Conservation (phyloP, 305 asterid genomes). For the Fraxinus paxiana region DNA sequence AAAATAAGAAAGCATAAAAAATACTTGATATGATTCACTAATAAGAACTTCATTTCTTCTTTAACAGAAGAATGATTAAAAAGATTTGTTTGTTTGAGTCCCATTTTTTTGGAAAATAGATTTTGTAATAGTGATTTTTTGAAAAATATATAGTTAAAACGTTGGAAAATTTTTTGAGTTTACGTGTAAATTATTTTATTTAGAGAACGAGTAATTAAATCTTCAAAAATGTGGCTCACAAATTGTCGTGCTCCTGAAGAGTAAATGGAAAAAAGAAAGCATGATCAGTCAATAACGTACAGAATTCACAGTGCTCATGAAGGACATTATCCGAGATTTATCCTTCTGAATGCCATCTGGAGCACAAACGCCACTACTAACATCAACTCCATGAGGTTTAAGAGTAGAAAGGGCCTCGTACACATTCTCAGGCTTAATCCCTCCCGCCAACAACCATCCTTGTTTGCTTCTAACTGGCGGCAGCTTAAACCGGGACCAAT, state of each 20-base stretch:
- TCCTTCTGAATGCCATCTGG: constrained; percentile 77
- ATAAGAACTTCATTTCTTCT: not conserved
- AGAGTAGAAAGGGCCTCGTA: constrained; percentile 63
- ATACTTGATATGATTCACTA: not conserved
- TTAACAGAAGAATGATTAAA: not conserved
- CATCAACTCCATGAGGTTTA: constrained; percentile 77
- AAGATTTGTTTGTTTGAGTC: not conserved
- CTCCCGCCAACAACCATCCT: constrained; percentile 95
- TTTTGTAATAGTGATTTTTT: not conserved
- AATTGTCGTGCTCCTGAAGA: not conserved
- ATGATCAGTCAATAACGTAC: constrained; percentile 32
- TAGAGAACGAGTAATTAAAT: too few relatives aligned
- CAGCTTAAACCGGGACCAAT: constrained; percentile 70
- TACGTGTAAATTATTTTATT: not conserved
- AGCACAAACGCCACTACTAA: constrained; percentile 87
- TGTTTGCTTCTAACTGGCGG: constrained; percentile 63
- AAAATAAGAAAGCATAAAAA: not conserved
- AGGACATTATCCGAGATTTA: constrained; percentile 49
- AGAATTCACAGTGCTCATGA: constrained; percentile 61
- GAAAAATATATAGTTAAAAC: not conserved
- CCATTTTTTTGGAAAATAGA: not conserved
- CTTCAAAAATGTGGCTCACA: not conserved
- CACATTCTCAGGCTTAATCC: constrained; percentile 67
- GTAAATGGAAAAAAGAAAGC: not conserved
- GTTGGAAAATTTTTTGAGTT: not conserved